A percentile compares a stretch with the other conserved stretches of the same genome.
Conservation (phyloP, 2,329 filamentous ascomycete species). For the Pseudomassariella vexata region DNA sequence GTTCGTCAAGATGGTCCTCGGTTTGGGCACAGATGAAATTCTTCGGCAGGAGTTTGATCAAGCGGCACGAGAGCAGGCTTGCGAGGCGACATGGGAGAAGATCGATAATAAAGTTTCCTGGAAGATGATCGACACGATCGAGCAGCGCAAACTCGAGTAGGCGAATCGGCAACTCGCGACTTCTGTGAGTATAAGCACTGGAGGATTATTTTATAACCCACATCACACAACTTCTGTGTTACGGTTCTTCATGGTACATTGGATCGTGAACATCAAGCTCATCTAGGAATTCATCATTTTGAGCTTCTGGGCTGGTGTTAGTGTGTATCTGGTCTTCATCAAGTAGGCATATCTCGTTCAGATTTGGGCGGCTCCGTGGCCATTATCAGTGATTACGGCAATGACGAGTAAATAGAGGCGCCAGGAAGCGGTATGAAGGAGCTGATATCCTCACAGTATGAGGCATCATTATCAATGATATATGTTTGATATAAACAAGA, state of each 20-base stretch:
- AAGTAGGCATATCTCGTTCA: conserved; percentile 34
- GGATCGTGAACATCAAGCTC: conserved; percentile 38
- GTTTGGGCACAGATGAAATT: conserved; percentile 38
- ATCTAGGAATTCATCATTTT: conserved; percentile 38
- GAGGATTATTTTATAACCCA: conserved; percentile 35
- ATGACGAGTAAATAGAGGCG: too few species aligned
- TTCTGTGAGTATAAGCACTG: conserved; percentile 1
- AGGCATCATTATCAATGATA: too few species aligned
- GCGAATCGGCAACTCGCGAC: conserved; percentile 19
- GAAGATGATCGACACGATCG: conserved; percentile 51
- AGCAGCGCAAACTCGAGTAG: conserved; percentile 33
- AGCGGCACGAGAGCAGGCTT: conserved; percentile 49
- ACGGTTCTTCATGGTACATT: conserved; percentile 26
- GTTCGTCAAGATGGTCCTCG: conserved; percentile 49
- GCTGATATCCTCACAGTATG: too few species aligned
- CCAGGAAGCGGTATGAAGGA: too few species aligned
- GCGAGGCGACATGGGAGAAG: conserved; percentile 63
- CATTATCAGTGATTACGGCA: too few species aligned
- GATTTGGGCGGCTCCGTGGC: conserved; percentile 9
- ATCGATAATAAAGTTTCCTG: conserved; percentile 66
- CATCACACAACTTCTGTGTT: conserved; percentile 33
- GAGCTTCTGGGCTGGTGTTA: conserved; percentile 42
- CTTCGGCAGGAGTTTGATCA: conserved; percentile 39
- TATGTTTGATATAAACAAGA: too few species aligned
- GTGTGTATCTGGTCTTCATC: conserved; percentile 43